Base-by-base conservation (phyloP, 2,329 filamentous ascomycete genomes). In the Epichloe coenophiala region DNA sequence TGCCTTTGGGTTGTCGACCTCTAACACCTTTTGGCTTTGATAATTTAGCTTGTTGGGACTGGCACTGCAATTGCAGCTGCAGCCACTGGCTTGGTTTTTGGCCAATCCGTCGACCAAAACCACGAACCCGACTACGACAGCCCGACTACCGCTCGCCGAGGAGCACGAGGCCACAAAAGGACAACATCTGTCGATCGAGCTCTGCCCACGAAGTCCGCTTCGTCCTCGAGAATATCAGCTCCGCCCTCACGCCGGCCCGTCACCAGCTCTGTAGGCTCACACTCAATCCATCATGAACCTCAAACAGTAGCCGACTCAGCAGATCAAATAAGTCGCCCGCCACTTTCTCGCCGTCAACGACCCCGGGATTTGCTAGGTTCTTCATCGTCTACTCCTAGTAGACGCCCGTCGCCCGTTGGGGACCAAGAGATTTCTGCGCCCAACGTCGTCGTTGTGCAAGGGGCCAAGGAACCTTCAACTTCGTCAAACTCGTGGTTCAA, bases 401-500 rank as follows among this genome's bases (percentile, higher is more conserved):
- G 70, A 52, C 69, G 73, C 47, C 70, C 69, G 23, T 73, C 73
- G 1, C 63, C 71, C 41, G 65, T 68, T 8, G 45, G 12, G 13
- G 49, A 50, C 35, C 43, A 36, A 13, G 19, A 19, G 31, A 46
- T 37, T 38, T 38, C 31, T 2, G 13, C 13, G 39, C 38, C 49
- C 4, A 38, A 21, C 15, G 21, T 15, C 23, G 23, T 65, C 21
- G 65, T 67, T 45, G 61, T 64, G 12, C 76, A 80, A 53, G 66
- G 66, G 56, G 62, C 67, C 39, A 70, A 78, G 55, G 76, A 81
- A 58, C 83, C 80, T 3, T 58, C 74, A 36, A 82, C 80, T 15
- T 83, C 79, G 36, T 76, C 71, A 60, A 72, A 78, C 50, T 87
- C 84, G 31, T 90, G 86, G 86, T 80, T 88, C 56, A 78, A 80